phyloP scores from a whole-genome alignment of 2,329 filamentous ascomycete species.

The Fusarium acutatum region DNA sequence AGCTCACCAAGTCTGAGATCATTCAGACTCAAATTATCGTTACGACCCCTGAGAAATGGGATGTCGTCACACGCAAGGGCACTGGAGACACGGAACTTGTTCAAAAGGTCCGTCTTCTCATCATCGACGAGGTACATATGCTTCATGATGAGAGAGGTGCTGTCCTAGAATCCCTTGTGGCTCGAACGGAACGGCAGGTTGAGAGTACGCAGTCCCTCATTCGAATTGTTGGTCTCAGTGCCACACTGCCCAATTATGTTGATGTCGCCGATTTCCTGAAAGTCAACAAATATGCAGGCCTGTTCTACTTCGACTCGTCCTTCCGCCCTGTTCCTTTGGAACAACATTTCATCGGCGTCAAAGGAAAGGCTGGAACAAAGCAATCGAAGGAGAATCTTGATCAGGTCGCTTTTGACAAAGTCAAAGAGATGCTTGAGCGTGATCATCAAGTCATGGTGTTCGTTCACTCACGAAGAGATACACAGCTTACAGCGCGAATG shows the following conservation, averaged over 20 bases:
- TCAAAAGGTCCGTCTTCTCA: slow-evolving; percentile 93
- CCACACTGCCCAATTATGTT: slow-evolving; percentile 94
- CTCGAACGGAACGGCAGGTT: slow-evolving; percentile 92
- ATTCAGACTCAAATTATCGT: slow-evolving; percentile 97
- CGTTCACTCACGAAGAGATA: slow-evolving; percentile 96
- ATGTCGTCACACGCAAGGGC: slow-evolving; percentile 95
- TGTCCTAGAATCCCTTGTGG: slow-evolving; percentile 94
- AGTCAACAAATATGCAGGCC: slow-evolving; percentile 88
- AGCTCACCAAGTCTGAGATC: slow-evolving; percentile 95
- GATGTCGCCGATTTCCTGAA: slow-evolving; percentile 97
- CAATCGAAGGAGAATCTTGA: slow-evolving; percentile 90
- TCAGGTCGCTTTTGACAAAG: slow-evolving; percentile 88
- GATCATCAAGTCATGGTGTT: slow-evolving; percentile 99
- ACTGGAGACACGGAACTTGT: slow-evolving; percentile 97
- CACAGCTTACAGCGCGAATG: slow-evolving; percentile 85
- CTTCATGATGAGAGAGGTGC: slow-evolving; percentile 97
- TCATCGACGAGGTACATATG: slow-evolving; percentile 99
- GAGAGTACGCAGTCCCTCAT: slow-evolving; percentile 98
- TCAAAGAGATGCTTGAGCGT: slow-evolving; percentile 86
- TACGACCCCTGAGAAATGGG: slow-evolving; percentile 99
- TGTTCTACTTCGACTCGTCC: slow-evolving; percentile 97
- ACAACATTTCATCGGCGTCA: slow-evolving; percentile 97
- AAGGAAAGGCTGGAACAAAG: slow-evolving; percentile 84
- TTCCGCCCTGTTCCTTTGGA: slow-evolving; percentile 96
- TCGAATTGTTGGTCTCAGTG: slow-evolving; percentile 92